Evolutionary conservation across 495 filamentous ascomycete species (phyloP).

Genomic region (Cudoniella acicularis): DNA sequence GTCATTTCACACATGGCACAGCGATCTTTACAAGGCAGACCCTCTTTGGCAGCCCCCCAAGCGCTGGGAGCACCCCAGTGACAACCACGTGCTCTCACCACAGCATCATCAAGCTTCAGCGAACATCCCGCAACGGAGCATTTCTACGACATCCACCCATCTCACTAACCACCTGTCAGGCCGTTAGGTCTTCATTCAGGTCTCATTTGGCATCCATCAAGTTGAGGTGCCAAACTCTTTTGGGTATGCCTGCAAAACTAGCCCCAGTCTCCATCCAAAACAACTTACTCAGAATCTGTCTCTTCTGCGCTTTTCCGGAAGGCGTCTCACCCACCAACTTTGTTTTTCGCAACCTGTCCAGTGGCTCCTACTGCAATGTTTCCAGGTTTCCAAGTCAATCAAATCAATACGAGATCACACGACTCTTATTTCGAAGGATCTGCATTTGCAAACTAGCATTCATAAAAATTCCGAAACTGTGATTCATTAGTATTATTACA

Average conservation of each 20-base stretch:
- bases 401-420: background rate
- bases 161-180: background rate
- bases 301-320: background rate
- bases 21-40: background rate
- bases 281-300: too few species aligned
- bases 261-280: background rate
- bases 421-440: background rate
- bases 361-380: background rate
- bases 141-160: background rate
- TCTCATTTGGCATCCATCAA: too few species aligned
- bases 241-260: too few species aligned
- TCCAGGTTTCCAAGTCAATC: background rate
- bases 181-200: background rate
- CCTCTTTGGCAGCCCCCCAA: too few species aligned
- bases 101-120: background rate
- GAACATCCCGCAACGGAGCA: background rate
- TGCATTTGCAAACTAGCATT: background rate
- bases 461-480: background rate
- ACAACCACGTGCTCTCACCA: background rate
- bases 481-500: background rate
- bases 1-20: slow-evolving; percentile 13
- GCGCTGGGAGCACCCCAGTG: background rate
- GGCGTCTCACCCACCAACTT: background rate
- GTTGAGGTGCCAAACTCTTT: too few species aligned
- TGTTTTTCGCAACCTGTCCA: background rate